Conservation (phyloP, 2,329 filamentous ascomycete genomes). For the Monosporascus sp. region DNA sequence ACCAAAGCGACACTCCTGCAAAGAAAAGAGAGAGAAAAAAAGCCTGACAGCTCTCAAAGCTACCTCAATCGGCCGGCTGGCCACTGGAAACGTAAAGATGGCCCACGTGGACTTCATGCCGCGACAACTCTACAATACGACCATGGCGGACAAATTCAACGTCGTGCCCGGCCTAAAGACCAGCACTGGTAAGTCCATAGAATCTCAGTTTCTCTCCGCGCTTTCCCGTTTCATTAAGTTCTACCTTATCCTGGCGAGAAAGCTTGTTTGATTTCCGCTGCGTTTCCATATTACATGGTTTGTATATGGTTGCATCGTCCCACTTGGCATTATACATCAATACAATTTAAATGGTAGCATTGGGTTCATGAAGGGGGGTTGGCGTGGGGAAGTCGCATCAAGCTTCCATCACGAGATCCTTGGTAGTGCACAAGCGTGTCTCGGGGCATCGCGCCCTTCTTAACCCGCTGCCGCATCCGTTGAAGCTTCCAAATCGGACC, state of each 20-base stretch:
- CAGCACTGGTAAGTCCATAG: slow-evolving; percentile 49
- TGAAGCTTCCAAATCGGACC: background rate
- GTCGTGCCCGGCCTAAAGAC: slow-evolving; percentile 53
- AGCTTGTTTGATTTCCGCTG: background rate
- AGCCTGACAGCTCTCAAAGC: slow-evolving; percentile 1
- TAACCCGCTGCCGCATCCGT: background rate
- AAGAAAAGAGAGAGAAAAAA: background rate
- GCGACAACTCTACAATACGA: slow-evolving; percentile 20
- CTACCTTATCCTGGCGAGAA: slow-evolving; percentile 2
- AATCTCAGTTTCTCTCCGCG: slow-evolving; percentile 2
- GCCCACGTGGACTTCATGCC: slow-evolving; percentile 23
- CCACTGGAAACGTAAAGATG: slow-evolving; percentile 28
- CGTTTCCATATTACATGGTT: background rate
- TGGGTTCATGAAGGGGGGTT: background rate
- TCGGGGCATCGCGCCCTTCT: background rate
- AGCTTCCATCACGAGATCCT: background rate
- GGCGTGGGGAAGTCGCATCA: slow-evolving; percentile 12
- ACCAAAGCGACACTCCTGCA: background rate
- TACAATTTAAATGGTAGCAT: background rate
- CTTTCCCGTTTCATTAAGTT: slow-evolving; percentile 7
- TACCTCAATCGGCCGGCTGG: slow-evolving; percentile 5
- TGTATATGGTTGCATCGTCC: background rate
- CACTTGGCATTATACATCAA: background rate
- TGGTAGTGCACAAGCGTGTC: background rate
- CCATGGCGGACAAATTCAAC: slow-evolving; percentile 50